phyloP scores from a whole-genome alignment of 73 alveolate genomes.

The Tetrahymena elliotti region DNA sequence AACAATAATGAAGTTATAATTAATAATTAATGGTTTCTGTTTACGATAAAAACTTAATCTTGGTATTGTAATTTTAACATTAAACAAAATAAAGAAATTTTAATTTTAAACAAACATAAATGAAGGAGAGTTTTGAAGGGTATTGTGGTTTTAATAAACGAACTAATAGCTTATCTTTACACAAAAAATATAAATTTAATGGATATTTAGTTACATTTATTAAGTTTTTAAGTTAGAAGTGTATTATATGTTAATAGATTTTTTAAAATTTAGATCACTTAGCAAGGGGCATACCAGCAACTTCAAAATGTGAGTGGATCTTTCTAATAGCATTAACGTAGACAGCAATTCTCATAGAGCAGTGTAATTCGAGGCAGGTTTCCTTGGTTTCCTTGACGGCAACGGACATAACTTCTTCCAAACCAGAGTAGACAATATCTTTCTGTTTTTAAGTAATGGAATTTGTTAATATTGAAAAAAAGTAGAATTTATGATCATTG shows the following conservation, averaged over 20 bases:
- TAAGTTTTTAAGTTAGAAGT: not conserved
- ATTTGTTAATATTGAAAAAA: slow-evolving; percentile 20
- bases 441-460: slow-evolving; percentile 18
- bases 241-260: not conserved
- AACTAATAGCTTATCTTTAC: not conserved
- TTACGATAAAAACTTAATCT: no score
- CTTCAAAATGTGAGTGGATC: slow-evolving; percentile 27
- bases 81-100: no score
- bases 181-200: not conserved
- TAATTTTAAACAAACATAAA: not conserved
- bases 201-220: not conserved
- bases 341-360: slow-evolving; percentile 71
- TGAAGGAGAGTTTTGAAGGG: not conserved
- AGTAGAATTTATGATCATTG: no score
- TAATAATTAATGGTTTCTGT: no score
- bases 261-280: not conserved
- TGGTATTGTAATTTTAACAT: no score
- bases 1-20: no score
- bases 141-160: not conserved
- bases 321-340: slow-evolving; percentile 41
- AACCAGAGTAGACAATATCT: slow-evolving; percentile 77
- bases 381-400: slow-evolving; percentile 52
- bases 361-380: slow-evolving; percentile 31
- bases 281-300: slow-evolving; percentile 29
- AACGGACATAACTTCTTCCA: slow-evolving; percentile 76